Percentiles rank a stretch among this genome's conserved stretches.
Evolutionary conservation across 2,329 filamentous ascomycete species (phyloP).

Genomic region (Apiospora koreana): DNA sequence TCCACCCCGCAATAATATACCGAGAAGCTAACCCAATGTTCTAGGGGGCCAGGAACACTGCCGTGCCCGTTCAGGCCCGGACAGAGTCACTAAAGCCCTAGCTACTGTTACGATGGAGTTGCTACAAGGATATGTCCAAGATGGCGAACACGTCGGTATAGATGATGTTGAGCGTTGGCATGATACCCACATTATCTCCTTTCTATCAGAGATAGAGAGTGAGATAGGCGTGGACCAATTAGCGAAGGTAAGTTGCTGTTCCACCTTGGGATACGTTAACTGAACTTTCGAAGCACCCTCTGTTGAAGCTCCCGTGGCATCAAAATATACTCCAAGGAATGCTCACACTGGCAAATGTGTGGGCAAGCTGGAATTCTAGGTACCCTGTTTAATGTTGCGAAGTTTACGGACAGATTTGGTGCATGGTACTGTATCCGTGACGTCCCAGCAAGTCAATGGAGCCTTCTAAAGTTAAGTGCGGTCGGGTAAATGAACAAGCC

Average conservation of each 20-base stretch:
- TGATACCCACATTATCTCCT: neutral
- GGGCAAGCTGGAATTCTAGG: neutral
- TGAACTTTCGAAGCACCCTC: neutral
- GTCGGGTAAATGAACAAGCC: no score
- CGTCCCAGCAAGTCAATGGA: neutral
- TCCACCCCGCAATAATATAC: neutral
- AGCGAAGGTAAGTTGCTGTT: neutral
- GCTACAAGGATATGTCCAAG: neutral
- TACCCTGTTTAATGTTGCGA: neutral
- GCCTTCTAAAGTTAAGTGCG: no score
- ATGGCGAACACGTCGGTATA: neutral
- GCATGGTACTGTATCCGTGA: no score
- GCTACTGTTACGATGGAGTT: neutral
- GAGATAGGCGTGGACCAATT: neutral
- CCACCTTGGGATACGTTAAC: neutral
- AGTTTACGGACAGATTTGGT: no score
- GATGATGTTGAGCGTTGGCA: neutral
- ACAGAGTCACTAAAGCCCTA: neutral
- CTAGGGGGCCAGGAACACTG: neutral
- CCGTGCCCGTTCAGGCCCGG: neutral
- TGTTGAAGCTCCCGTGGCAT: neutral
- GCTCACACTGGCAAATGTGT: neutral
- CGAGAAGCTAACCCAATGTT: neutral
- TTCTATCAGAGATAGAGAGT: neutral
- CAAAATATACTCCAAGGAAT: neutral